Conservation (phyloP, 1,284 basidiomycete genomes). For the Rhodotorula sp. region DNA sequence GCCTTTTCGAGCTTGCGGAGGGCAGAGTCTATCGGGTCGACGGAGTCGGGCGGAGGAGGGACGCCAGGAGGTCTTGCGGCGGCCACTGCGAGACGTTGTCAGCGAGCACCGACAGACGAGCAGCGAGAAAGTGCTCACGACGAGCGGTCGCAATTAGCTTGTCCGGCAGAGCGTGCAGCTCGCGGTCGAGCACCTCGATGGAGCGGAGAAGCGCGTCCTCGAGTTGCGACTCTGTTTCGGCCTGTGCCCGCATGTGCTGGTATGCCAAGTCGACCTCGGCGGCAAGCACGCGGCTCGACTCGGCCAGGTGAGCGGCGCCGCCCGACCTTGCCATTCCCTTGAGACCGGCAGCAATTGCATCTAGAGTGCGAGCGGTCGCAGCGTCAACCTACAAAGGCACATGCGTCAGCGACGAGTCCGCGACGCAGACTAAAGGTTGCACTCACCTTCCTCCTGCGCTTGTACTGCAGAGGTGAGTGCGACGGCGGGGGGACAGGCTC, state of each 20-base stretch:
- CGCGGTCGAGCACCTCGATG: neutral
- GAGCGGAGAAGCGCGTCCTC: neutral
- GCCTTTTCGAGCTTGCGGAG: neutral
- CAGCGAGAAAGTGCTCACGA: neutral
- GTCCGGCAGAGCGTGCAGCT: neutral
- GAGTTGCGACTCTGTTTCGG: neutral
- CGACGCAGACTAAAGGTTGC: fast-evolving
- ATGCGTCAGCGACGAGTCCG: neutral
- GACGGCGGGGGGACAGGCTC: neutral
- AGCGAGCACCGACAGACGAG: neutral
- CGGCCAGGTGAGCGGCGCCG: neutral
- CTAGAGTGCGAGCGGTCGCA: neutral
- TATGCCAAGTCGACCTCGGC: neutral
- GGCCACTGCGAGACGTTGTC: neutral
- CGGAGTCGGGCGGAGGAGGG: neutral
- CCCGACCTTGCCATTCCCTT: neutral
- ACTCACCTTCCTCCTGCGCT: neutral
- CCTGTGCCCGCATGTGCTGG: neutral
- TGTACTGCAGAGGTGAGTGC: neutral
- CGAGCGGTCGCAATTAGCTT: neutral
- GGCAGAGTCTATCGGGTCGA: neutral
- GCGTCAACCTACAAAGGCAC: neutral
- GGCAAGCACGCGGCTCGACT: neutral
- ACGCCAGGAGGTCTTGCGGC: neutral
- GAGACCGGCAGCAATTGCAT: neutral